Percentiles rank a stretch among this genome's conserved stretches.
These are phyloP conservation scores for Nakazawaea wickerhamii DNA, from an alignment of 805 yeast species.

Conservation along the genomic window DNA sequence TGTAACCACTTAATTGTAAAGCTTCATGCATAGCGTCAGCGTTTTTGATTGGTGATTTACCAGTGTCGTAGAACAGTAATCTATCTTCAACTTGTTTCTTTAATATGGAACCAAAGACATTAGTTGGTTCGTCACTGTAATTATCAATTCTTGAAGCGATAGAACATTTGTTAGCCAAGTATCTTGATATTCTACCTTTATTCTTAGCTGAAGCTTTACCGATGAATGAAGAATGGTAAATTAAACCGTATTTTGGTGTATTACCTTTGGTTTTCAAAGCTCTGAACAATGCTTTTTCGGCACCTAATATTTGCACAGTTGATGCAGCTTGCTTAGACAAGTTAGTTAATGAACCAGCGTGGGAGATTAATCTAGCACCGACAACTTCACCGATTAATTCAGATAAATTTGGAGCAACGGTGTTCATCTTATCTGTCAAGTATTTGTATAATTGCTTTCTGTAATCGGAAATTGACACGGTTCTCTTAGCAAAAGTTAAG, in stretches of 20 bases:
- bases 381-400: constrained; percentile 98
- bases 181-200: constrained; percentile 98
- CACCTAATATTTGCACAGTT: constrained; percentile 96
- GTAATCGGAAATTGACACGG: constrained; percentile 87
- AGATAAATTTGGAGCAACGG: constrained; percentile 95
- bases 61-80: constrained; percentile 91
- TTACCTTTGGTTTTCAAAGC: constrained; percentile 95
- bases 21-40: constrained; percentile 93
- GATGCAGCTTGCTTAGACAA: constrained; percentile 98
- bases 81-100: constrained; percentile 98
- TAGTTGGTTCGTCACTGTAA: constrained; percentile 91
- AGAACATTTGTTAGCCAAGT: constrained; percentile 97
- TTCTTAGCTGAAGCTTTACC: constrained; percentile 93
- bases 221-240: constrained; percentile 90
- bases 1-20: constrained; percentile 51
- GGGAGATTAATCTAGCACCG: constrained; percentile 97
- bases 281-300: constrained; percentile 94
- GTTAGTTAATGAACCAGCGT: constrained; percentile 96
- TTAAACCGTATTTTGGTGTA: constrained; percentile 94
- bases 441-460: constrained; percentile 78
- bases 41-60: constrained; percentile 95
- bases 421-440: constrained; percentile 92
- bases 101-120: constrained; percentile 83
- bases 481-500: constrained; percentile 87
- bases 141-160: constrained; percentile 98